Conservation (phyloP, 164 flowering plant species). For the Berberis thunbergii region DNA sequence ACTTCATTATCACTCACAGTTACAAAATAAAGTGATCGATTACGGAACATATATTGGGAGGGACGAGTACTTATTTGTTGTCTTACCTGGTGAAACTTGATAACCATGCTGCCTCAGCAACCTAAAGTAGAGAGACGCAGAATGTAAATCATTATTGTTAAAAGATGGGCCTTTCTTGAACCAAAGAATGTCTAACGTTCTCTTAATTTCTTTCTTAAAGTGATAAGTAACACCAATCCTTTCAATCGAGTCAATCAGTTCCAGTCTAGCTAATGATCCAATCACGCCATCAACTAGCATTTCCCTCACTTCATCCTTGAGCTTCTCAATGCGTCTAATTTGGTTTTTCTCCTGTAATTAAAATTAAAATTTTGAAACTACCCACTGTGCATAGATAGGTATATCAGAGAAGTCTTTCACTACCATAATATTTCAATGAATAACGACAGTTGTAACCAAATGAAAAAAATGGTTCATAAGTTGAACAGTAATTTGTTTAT, state of each 20-base stretch:
- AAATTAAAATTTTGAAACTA: background rate
- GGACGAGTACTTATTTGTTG: background rate
- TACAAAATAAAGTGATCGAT: background rate
- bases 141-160: background rate
- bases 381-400: background rate
- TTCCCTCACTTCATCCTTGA: background rate
- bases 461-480: background rate
- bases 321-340: background rate
- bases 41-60: background rate
- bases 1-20: background rate
- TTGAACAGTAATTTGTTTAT: background rate
- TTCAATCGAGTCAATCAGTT: background rate
- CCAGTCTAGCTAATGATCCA: background rate
- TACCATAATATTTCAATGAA: background rate
- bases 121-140: background rate
- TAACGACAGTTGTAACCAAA: background rate
- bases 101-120: background rate
- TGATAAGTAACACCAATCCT: background rate
- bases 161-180: background rate
- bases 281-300: background rate
- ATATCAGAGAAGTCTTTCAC: background rate
- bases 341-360: background rate
- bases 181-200: background rate
- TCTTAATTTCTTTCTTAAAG: background rate
- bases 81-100: conserved; percentile 1